Evolutionary conservation across 1,284 basidiomycete species (phyloP), one percentile per base, ranked within the genome.

Genomic region (Ceratobasidium sp.): DNA sequence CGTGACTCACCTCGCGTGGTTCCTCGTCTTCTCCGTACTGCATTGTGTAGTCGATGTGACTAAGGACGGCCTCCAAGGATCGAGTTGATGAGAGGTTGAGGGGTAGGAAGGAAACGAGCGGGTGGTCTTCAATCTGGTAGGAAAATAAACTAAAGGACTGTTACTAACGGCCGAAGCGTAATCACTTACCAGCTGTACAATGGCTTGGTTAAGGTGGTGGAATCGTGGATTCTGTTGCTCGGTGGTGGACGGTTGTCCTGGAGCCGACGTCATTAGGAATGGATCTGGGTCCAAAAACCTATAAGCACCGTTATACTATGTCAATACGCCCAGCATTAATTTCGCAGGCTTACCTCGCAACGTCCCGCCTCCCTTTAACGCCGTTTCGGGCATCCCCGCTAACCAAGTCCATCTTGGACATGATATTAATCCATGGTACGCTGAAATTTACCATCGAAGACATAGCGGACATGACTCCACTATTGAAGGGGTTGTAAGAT

Each of bases 391-490:
- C 87, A 82, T 65, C 82, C 81, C 56, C 65, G 45, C 67, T 94
- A 45, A 99, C 94, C 35, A 99, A 88, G 84, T 99, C 98, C 97
- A 99, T 99, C 85, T 99, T 99, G 75, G 94, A 97, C 92, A 99
- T 95, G 82, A 99, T 86, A 80, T 99, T 99, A 79, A 99, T 91
- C 92, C 96, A 98, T 0, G 96, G 95, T 53, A 98, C 91, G 82
- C 99, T 97, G 35, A 99, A 89, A 80, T 97, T 96, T 73, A 99
- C 94, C 98, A 99, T 99, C 60, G 97, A 96, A 61, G 94, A 97
- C 96, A 99, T 99, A 28, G 98, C 98, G 71, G 94, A 95, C 76
- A 99, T 87, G 0, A 99, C 97, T n/a, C 98, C 98, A 76, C 96
- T 96, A 81, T 74, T 39, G 65, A 56, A 20, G 60, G 35, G 8